These are phyloP conservation scores for Trichoderma simmonsii DNA, from an alignment of 2,329 filamentous ascomycete species.

Conservation along the genomic window DNA sequence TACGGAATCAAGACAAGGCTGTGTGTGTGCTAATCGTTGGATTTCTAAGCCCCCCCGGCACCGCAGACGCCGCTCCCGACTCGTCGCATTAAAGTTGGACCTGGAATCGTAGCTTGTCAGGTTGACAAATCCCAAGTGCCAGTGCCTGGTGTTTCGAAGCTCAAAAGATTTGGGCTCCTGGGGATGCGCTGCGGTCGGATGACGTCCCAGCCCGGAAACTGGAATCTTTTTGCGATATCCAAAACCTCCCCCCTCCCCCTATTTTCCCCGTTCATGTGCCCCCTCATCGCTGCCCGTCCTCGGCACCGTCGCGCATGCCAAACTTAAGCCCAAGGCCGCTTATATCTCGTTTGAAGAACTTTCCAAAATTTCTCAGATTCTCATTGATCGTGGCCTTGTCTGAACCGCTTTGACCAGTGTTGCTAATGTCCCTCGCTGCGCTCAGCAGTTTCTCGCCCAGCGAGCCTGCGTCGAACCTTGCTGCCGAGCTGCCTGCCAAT, in stretches of 20 bases:
- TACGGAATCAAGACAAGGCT: neutral
- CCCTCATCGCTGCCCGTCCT: slow-evolving; percentile 25
- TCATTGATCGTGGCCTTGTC: slow-evolving; percentile 78
- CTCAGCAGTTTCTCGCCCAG: slow-evolving; percentile 86
- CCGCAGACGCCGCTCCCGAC: neutral
- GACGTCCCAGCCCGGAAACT: neutral
- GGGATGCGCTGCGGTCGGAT: neutral
- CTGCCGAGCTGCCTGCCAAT: slow-evolving; percentile 36
- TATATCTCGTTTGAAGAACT: slow-evolving; percentile 90
- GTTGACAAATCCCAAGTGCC: neutral
- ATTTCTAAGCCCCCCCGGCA: slow-evolving; percentile 5
- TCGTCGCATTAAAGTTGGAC: neutral
- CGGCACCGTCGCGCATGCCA: slow-evolving; percentile 53
- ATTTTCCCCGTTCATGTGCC: neutral
- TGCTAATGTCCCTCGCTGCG: slow-evolving; percentile 79
- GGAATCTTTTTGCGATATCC: slow-evolving; percentile 9
- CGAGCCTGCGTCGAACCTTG: slow-evolving; percentile 74
- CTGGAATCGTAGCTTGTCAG: neutral
- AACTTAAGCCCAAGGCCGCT: slow-evolving; percentile 72
- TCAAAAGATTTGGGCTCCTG: neutral
- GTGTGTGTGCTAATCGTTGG: neutral
- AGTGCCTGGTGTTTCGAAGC: neutral
- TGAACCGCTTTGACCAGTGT: slow-evolving; percentile 40
- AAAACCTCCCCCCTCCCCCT: neutral
- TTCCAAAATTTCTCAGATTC: slow-evolving; percentile 92